Percentiles rank a stretch among this genome's conserved stretches.
Evolutionary conservation across 208 protist genomes (phyloP).

Genomic region (Leptomonas seymouri): DNA sequence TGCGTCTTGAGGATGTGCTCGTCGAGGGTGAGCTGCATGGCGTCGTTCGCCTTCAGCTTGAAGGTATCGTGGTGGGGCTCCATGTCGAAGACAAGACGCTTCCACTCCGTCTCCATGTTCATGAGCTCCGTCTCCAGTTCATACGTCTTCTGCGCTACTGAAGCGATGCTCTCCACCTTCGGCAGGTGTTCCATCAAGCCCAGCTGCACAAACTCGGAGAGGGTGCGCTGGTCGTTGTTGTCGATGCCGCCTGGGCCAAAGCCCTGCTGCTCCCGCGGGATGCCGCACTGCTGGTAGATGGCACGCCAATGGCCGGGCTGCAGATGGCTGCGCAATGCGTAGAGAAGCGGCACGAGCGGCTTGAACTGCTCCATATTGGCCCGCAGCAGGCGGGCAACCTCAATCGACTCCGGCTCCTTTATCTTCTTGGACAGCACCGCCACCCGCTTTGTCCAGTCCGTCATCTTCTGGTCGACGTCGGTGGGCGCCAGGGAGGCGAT

Average conservation of each 20-base stretch:
- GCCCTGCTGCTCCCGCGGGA: slow-evolving; percentile 85
- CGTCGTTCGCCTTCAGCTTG: slow-evolving; percentile 93
- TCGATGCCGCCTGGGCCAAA: slow-evolving; percentile 81
- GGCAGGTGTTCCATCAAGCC: slow-evolving; percentile 82
- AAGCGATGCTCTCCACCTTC: slow-evolving; percentile 87
- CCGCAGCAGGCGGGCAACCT: slow-evolving; percentile 76
- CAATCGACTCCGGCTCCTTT: slow-evolving; percentile 82
- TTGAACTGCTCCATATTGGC: slow-evolving; percentile 94
- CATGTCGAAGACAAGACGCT: slow-evolving; percentile 93
- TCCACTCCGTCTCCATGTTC: slow-evolving; percentile 94
- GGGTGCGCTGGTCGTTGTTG: slow-evolving; percentile 79
- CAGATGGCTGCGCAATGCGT: slow-evolving; percentile 93
- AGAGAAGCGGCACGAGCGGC: slow-evolving; percentile 92
- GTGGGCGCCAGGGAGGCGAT: slow-evolving; percentile 81
- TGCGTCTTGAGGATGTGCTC: slow-evolving; percentile 97
- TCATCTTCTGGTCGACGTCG: slow-evolving; percentile 86
- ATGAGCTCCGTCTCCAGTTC: slow-evolving; percentile 93
- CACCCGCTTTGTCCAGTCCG: slow-evolving; percentile 84
- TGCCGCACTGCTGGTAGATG: slow-evolving; percentile 88
- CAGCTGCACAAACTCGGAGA: slow-evolving; percentile 89
- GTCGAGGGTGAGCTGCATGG: slow-evolving; percentile 94
- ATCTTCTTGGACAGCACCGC: slow-evolving; percentile 84
- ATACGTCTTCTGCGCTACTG: slow-evolving; percentile 90
- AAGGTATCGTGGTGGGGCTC: slow-evolving; percentile 93
- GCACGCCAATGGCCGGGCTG: slow-evolving; percentile 94